Conservation (phyloP, 768 basidiomycete species). For the Russula griseocarnosa region DNA sequence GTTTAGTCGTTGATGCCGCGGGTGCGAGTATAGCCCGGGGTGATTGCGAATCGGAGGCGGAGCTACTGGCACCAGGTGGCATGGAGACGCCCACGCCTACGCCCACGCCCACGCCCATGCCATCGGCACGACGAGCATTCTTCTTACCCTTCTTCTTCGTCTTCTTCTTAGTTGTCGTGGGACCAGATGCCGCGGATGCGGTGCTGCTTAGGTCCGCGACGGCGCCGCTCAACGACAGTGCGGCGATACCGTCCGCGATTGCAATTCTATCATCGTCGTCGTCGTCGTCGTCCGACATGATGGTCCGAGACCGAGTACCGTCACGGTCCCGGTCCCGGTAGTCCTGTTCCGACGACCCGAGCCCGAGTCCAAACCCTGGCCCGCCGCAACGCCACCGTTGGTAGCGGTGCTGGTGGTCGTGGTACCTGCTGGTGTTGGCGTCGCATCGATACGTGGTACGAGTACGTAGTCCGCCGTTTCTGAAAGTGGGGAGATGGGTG, state of each 20-base stretch:
- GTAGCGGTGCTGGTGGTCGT: background rate
- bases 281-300: too few relatives aligned
- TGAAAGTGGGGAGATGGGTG: slow-evolving; percentile 31
- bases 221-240: slow-evolving; percentile 4
- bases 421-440: slow-evolving; percentile 47
- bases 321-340: too few relatives aligned
- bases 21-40: too few relatives aligned
- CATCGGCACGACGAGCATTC: background rate
- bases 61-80: background rate
- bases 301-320: too few relatives aligned
- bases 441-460: slow-evolving; percentile 49
- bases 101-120: background rate
- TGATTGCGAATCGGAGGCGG: background rate
- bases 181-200: background rate
- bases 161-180: background rate
- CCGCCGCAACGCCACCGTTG: too few relatives aligned
- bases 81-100: background rate
- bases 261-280: background rate
- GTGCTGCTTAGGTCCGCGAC: too few relatives aligned
- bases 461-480: slow-evolving; percentile 34
- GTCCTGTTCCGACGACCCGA: too few relatives aligned
- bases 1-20: background rate
- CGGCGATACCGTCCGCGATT: slow-evolving; percentile 4
- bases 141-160: background rate
- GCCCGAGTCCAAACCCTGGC: too few relatives aligned